These are phyloP conservation scores for Stachybotrys echinatus DNA, from an alignment of 2,329 filamentous ascomycete species.

Conservation along the genomic window DNA sequence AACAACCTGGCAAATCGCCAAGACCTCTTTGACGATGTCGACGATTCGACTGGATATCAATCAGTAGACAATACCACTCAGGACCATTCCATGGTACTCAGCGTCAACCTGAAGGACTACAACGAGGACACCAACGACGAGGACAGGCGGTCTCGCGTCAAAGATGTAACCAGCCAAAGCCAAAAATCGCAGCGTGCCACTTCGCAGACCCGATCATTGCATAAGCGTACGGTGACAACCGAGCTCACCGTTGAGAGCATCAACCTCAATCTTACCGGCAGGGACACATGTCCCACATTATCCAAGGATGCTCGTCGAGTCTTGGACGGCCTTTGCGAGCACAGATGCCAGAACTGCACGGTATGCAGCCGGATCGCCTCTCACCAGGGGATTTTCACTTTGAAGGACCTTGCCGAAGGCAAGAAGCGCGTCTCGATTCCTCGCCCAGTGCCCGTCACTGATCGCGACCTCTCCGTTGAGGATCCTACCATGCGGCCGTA, in stretches of 20 bases:
- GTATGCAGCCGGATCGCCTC: slow-evolving; percentile 51
- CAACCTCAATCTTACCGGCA: slow-evolving; percentile 17
- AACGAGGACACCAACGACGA: slow-evolving; percentile 13
- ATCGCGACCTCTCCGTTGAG: slow-evolving; percentile 45
- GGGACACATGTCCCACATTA: slow-evolving; percentile 36
- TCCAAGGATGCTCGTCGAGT: slow-evolving; percentile 48
- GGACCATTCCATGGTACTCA: slow-evolving; percentile 26
- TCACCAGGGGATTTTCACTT: slow-evolving; percentile 31
- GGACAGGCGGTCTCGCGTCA: slow-evolving; percentile 11
- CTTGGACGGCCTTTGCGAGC: slow-evolving; percentile 47
- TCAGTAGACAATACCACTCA: slow-evolving; percentile 28
- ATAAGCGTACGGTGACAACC: slow-evolving; percentile 14
- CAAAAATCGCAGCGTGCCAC: slow-evolving; percentile 17
- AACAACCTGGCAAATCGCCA: slow-evolving; percentile 13
- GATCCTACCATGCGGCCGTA: slow-evolving; percentile 59
- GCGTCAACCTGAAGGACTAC: slow-evolving; percentile 17
- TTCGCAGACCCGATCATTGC: slow-evolving; percentile 18
- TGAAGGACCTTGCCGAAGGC: slow-evolving; percentile 30
- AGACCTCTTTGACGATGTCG: slow-evolving; percentile 22
- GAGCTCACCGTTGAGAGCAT: slow-evolving; percentile 16
- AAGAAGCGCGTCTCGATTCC: slow-evolving; percentile 58
- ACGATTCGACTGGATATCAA: slow-evolving; percentile 28
- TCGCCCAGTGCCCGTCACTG: slow-evolving; percentile 62
- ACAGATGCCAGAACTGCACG: slow-evolving; percentile 51
- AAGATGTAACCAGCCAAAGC: slow-evolving; percentile 15